Evolutionary conservation across 495 filamentous ascomycete genomes (phyloP), one percentile per base, ranked within the genome.

Genomic region (Penicillium cosmopolitanum): DNA sequence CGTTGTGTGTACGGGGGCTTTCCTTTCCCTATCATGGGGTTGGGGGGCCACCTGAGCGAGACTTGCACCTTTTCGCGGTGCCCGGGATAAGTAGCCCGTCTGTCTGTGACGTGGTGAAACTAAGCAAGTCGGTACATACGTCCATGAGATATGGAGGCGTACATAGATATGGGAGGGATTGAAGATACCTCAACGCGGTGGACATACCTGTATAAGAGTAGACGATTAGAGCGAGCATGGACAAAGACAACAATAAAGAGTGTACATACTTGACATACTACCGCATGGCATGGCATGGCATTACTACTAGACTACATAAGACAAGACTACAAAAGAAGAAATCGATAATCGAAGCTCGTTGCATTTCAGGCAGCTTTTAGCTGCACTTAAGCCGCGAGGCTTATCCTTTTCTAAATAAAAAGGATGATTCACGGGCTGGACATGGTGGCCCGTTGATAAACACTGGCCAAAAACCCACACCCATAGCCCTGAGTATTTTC

Each of bases 341-440:
- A 51, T 28, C 18, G 31, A 43, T 38, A 15, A 57, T 54, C 1
- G 53, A 62, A 56, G 62, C 54, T 34, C 54, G 35, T 69, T 67
- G 65, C 64, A 67, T 63, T 65, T n/a, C 25, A 53, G 53, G 48
- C 53, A 61, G 58, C 55, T 64, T 60, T 19, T 38, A 4, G 47
- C 63, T 60, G 55, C 60, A 57, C 58, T 65, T 70, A 66, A 64
- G 65, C 66, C 64, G 18, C 16, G 57, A 64, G 62, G 64, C 68
- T 25, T 51, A 53, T 56, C 55, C 63, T 47, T 61, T 66, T n/a
- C 55, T 56, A 66, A 53, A 63, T 61, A 57, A 50, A 64, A 65
- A 66, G 63, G 51, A 66, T 57, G 51, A 66, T 56, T 62, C 56
- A 28, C 53, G 23, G 44, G 40, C 7, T 31, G 1, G 28, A 31